phyloP scores from a whole-genome alignment of 2,329 filamentous ascomycete genomes.

The Aureobasidium zeae region DNA sequence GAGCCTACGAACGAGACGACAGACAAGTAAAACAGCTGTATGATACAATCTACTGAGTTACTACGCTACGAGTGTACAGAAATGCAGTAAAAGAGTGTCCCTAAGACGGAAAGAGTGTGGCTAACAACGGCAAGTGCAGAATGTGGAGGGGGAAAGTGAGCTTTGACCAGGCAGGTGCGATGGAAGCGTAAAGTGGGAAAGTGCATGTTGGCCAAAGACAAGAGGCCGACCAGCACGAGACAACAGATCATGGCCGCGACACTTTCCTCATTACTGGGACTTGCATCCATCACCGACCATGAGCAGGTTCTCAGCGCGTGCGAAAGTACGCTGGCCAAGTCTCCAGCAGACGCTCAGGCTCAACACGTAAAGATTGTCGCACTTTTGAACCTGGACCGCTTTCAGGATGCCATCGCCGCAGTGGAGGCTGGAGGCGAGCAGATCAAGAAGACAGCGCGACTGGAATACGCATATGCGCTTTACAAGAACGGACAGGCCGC shows the following conservation, averaged over 20 bases:
- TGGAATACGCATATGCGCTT: conserved; percentile 73
- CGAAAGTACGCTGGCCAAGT: conserved; percentile 47
- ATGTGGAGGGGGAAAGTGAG: too few species aligned
- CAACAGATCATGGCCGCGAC: conserved; percentile 21
- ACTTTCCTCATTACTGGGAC: conserved; percentile 48
- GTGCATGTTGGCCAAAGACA: too few species aligned
- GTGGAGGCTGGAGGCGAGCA: conserved; percentile 54
- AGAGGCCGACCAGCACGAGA: too few species aligned
- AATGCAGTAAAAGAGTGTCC: too few species aligned
- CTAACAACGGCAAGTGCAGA: too few species aligned
- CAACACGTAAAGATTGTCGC: conserved; percentile 65
- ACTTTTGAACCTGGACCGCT: conserved; percentile 72
- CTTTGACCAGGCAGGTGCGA: too few species aligned
- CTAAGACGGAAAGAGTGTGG: too few species aligned
- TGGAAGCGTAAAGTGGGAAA: too few species aligned
- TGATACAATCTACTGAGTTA: too few species aligned
- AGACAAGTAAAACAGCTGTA: too few species aligned
- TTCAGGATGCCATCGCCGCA: conserved; percentile 62
- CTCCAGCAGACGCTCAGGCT: conserved; percentile 50
- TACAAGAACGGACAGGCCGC: conserved; percentile 67
- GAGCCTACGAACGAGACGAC: too few species aligned
- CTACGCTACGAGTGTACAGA: too few species aligned
- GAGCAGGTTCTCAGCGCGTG: conserved; percentile 61
- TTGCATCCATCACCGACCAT: conserved; percentile 57
- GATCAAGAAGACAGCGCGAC: conserved; percentile 50